Percentiles rank a stretch among this genome's conserved stretches.
Evolutionary conservation across 805 yeast species (phyloP).

Genomic region (Diddensiella caesifluorescens): DNA sequence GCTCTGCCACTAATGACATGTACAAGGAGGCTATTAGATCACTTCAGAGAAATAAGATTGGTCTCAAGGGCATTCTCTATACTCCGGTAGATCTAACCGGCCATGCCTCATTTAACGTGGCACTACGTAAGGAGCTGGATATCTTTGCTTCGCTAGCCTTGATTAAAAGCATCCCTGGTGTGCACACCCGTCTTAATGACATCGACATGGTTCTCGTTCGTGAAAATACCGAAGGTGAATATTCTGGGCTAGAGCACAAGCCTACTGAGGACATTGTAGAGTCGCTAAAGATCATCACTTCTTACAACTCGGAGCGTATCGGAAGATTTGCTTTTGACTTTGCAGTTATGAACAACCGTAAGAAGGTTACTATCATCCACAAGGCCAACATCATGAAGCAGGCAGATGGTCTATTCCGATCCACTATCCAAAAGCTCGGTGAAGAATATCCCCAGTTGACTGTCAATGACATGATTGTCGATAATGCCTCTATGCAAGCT

Average conservation of each 20-base stretch:
- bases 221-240: constrained; percentile 99
- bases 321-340: constrained; percentile 97
- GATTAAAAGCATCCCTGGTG: constrained; percentile 92
- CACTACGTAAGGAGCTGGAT: constrained; percentile 92
- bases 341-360: constrained; percentile 87
- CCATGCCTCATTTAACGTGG: constrained; percentile 86
- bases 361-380: constrained; percentile 92
- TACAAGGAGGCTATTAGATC: constrained; percentile 85
- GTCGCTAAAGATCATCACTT: constrained; percentile 90
- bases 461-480: constrained; percentile 92
- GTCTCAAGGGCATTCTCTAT: constrained; percentile 91
- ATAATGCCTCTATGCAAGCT: constrained; percentile 99
- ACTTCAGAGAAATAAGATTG: constrained; percentile 92
- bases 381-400: constrained; percentile 98
- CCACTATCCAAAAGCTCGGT: constrained; percentile 83
- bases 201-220: constrained; percentile 93
- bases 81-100: constrained; percentile 79
- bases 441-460: constrained; percentile 76
- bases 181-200: constrained; percentile 78
- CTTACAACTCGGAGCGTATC: constrained; percentile 91
- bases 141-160: constrained; percentile 93
- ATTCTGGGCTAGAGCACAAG: constrained; percentile 97
- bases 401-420: constrained; percentile 96
- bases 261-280: constrained; percentile 98
- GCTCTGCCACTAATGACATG: constrained; percentile 43